phyloP scores from a whole-genome alignment of 768 basidiomycete species.

The Floccularia luteovirens region DNA sequence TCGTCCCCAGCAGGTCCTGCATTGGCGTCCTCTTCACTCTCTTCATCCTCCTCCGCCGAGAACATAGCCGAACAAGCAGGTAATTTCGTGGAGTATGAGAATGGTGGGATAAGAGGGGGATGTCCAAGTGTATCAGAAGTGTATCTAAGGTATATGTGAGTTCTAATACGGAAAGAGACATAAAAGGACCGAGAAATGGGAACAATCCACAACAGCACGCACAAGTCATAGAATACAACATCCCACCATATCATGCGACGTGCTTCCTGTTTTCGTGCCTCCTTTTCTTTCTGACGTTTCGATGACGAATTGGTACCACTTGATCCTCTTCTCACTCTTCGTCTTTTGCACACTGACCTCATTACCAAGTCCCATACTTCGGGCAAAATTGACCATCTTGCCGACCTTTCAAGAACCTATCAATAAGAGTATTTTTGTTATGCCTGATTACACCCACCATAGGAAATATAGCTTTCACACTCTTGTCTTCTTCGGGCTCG shows the following conservation, averaged over 20 bases:
- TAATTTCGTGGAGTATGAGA: slow-evolving; percentile 46
- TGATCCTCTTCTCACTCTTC: slow-evolving; percentile 17
- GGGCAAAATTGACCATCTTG: slow-evolving; percentile 62
- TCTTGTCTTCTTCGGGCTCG: slow-evolving; percentile 4
- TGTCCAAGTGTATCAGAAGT: slow-evolving; percentile 62
- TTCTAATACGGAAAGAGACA: slow-evolving; percentile 2
- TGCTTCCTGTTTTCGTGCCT: slow-evolving; percentile 16
- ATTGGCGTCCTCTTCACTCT: slow-evolving; percentile 5
- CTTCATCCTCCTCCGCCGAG: slow-evolving; percentile 7
- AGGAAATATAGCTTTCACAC: slow-evolving; percentile 24
- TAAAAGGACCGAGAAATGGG: slow-evolving; percentile 4
- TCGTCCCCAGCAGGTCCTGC: no score
- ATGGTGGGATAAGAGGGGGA: slow-evolving; percentile 48
- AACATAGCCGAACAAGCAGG: slow-evolving; percentile 37
- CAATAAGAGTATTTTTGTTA: background rate
- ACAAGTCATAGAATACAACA: slow-evolving; percentile 72
- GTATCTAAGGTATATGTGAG: slow-evolving; percentile 36
- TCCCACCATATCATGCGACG: slow-evolving; percentile 67
- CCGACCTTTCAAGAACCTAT: slow-evolving; percentile 35
- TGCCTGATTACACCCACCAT: slow-evolving; percentile 22
- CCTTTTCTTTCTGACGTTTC: slow-evolving; percentile 3
- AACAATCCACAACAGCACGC: slow-evolving; percentile 1
- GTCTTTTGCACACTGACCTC: slow-evolving; percentile 44
- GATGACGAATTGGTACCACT: background rate
- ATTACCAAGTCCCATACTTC: slow-evolving; percentile 51